phyloP scores from a whole-genome alignment of 371 early-diverging fungal genomes.

The Smittium mucronatum region DNA sequence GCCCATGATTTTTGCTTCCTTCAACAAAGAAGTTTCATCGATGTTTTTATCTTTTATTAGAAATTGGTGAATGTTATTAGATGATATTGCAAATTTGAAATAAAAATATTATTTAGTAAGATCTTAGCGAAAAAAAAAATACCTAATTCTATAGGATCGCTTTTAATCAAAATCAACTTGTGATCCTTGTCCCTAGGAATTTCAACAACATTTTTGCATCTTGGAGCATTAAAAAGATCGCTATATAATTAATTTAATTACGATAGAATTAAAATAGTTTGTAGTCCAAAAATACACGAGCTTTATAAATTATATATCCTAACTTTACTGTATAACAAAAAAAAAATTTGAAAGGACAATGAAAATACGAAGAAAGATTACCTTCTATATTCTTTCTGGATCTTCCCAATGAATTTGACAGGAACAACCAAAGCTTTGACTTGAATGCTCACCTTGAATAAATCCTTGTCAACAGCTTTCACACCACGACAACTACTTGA shows the following conservation, averaged over 20 bases:
- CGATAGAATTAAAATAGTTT: neutral
- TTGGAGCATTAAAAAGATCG: constrained; percentile 55
- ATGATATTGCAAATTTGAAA: no score
- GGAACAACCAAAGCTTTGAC: constrained; percentile 53
- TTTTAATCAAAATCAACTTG: constrained; percentile 47
- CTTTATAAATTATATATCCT: no score
- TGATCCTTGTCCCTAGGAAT: constrained; percentile 40
- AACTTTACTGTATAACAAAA: no score
- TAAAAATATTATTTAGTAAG: no score
- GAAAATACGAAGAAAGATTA: no score
- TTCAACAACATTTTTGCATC: constrained; percentile 52
- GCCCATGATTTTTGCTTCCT: constrained; percentile 37
- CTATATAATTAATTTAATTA: constrained; percentile 20
- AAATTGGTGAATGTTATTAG: no score
- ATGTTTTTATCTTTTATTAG: no score
- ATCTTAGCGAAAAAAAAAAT: no score
- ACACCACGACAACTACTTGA: constrained; percentile 28
- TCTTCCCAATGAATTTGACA: constrained; percentile 38
- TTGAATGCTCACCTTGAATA: constrained; percentile 41
- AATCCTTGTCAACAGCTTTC: constrained; percentile 41
- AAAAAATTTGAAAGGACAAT: no score
- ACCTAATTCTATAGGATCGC: no score
- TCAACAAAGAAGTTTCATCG: constrained; percentile 17
- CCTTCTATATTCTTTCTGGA: constrained; percentile 39
- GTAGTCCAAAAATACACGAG: neutral